A percentile compares a stretch with the other conserved stretches of the same genome.
Conservation (phyloP, 78 protist species). For the Monocercomonoides exilis region DNA sequence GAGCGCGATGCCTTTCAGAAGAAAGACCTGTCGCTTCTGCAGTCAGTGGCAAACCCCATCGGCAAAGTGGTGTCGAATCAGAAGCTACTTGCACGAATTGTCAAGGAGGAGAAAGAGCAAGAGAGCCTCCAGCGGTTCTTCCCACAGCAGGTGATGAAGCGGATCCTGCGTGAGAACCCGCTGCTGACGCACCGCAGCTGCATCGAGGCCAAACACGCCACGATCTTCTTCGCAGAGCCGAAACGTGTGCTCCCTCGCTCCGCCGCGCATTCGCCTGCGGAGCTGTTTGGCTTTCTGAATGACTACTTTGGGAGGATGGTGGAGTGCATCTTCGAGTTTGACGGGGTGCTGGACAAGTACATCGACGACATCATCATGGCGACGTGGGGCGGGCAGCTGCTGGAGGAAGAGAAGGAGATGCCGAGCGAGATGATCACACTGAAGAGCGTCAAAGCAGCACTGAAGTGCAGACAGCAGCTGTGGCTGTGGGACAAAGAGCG, state of each 20-base stretch:
- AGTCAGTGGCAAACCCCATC: background rate
- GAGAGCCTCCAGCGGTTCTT: background rate
- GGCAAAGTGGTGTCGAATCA: background rate
- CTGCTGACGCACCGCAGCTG: background rate
- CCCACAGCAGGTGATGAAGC: background rate
- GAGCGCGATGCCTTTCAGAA: background rate
- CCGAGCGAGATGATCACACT: no score
- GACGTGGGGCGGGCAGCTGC: conserved; percentile 12
- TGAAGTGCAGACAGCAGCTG: background rate
- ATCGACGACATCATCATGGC: conserved; percentile 26
- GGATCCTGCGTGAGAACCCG: no score
- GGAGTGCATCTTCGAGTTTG: background rate
- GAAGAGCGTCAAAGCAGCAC: background rate
- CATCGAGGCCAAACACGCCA: background rate
- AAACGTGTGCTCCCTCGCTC: background rate
- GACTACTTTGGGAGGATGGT: background rate
- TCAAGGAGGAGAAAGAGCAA: background rate
- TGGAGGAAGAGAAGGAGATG: background rate
- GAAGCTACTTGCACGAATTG: background rate
- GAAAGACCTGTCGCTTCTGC: background rate
- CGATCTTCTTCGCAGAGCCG: background rate
- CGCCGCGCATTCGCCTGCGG: background rate
- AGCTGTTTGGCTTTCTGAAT: conserved; percentile 11
- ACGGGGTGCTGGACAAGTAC: conserved; percentile 28
- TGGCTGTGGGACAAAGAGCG: background rate